Evolutionary conservation across 2,329 filamentous ascomycete species (phyloP), one percentile per base, ranked within the genome.

Genomic region (Cytospora schulzeri): DNA sequence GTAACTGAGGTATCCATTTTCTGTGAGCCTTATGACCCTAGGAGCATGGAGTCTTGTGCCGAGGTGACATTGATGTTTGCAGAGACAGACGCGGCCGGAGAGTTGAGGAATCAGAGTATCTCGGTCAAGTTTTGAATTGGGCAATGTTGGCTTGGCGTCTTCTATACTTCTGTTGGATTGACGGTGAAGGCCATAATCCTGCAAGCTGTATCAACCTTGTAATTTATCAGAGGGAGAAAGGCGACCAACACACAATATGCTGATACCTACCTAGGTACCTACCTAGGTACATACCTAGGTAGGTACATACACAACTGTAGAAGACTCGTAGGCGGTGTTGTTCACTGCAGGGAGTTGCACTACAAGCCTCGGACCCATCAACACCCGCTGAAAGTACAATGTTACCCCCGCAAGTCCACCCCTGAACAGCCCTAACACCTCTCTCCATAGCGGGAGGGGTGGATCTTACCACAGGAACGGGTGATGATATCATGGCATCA

Each of bases 21-120:
- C 17, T 51, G 51, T 29, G 56, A 63, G 22, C 59, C 59, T n/a
- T 66, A 66, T 29, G 41, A 56, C 26, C 60, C 60, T 12, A 57
- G 24, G 15, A 56, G 35, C 4, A 61, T 60, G 12, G 59, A n/a
- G 28, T 60, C 64, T 9, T 35, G 53, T 33, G 64, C 38, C 15
- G 31, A 60, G 2, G 22, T 66, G 26, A 41, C 54, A 24, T 22
- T 66, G 52, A 7, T 28, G 5, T 66, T 63, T 41, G 55, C 56
- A 17, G 60, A 60, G 9, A 4, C 4, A 15, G 56, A 26, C 11
- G 6, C 19, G 12, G 24, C 14, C 19, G 45, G 38, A n/a, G n/a
- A 35, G 19, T 3, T 22, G 19, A 56, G 52, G 51, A 31, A 24
- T 15, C 38, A 60, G 29, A 28, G 22, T 12, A 38, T 63, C 24